phyloP scores from a whole-genome alignment of 2,329 filamentous ascomycete genomes.

The Chaetomium globosum region DNA sequence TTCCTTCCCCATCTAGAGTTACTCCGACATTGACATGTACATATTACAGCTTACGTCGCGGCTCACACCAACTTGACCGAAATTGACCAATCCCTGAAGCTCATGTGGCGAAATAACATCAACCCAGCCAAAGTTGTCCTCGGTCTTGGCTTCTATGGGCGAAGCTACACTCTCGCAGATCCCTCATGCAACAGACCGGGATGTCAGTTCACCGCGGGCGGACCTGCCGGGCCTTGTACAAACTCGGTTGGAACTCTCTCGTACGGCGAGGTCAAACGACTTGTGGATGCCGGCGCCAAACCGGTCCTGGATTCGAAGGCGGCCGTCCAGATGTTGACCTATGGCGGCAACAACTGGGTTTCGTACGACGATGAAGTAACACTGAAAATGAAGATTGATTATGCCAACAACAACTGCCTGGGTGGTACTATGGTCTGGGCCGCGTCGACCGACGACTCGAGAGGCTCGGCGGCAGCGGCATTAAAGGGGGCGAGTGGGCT shows the following conservation, averaged over 20 bases:
- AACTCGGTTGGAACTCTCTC: conserved; percentile 5
- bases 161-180: conserved; percentile 5
- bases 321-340: conserved; percentile 13
- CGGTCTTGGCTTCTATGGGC: conserved; percentile 15
- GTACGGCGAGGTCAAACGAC: conserved; percentile 9
- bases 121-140: conserved; percentile 3
- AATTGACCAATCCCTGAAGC: conserved; percentile 15
- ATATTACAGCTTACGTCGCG: conserved; percentile 5
- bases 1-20: not conserved
- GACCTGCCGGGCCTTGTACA: conserved; percentile 4
- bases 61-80: conserved; percentile 19
- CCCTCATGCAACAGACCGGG: conserved; percentile 2
- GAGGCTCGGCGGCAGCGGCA: conserved; percentile 10
- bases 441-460: conserved; percentile 14
- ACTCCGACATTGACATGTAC: not conserved
- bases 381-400: conserved; percentile 14
- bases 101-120: conserved; percentile 15
- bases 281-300: conserved; percentile 1
- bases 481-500: conserved; percentile 7
- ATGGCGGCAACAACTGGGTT: conserved; percentile 6
- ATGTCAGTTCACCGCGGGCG: conserved; percentile 6
- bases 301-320: conserved; percentile 1
- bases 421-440: conserved; percentile 19
- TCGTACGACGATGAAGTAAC: conserved; percentile 13
- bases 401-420: conserved; percentile 7